These are phyloP conservation scores for Eucalyptus viminalis DNA, from an alignment of 345 rosid genomes.

Conservation along the genomic window DNA sequence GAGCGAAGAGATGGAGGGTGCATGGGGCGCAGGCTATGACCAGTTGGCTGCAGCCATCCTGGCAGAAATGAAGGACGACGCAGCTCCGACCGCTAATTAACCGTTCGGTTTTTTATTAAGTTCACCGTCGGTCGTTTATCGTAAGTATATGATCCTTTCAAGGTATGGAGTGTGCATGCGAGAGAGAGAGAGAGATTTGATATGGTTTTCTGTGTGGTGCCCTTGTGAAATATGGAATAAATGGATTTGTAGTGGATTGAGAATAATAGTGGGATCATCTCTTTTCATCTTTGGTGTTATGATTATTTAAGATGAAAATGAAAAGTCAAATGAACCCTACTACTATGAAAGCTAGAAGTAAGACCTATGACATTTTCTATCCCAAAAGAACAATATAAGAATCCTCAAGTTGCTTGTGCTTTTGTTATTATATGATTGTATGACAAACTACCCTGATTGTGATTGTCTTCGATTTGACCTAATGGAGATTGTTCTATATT, in stretches of 20 bases:
- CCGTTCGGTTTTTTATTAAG: not conserved
- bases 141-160: not conserved
- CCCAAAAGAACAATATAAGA: no score
- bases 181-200: not conserved
- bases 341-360: not conserved
- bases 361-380: not conserved
- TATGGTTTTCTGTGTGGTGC: not conserved
- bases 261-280: not conserved
- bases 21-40: conserved; percentile 19
- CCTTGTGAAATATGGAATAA: not conserved
- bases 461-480: fast-evolving
- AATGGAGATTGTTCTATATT: not conserved
- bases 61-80: conserved; percentile 28
- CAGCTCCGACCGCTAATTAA: not conserved
- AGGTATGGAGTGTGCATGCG: not conserved
- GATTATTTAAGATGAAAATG: not conserved
- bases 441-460: not conserved
- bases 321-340: not conserved
- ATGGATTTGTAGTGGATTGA: not conserved
- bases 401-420: not conserved
- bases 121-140: not conserved
- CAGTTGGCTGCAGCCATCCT: conserved; percentile 53
- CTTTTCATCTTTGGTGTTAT: not conserved
- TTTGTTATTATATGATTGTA: no score
- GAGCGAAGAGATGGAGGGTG: conserved; percentile 24